Evolutionary conservation across 1,284 basidiomycete species (phyloP).

Genomic region (Cystobasidium pallidum): DNA sequence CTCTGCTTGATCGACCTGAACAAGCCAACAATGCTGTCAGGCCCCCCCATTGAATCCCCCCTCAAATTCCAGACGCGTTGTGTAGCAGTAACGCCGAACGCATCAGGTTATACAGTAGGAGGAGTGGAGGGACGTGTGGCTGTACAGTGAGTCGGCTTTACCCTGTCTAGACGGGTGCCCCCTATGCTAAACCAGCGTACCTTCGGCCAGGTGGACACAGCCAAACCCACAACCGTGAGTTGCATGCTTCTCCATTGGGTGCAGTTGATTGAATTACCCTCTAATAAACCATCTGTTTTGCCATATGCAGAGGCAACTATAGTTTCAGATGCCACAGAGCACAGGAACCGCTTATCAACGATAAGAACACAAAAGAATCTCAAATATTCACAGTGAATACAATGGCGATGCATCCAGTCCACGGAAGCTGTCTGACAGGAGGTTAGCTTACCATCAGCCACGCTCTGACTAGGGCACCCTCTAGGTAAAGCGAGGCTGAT

Average conservation of each 20-base stretch:
- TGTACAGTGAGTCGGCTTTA: slow-evolving; percentile 72
- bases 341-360: slow-evolving; percentile 42
- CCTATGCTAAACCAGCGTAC: not conserved
- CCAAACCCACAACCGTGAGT: not conserved
- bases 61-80: slow-evolving; percentile 94
- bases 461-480: not conserved
- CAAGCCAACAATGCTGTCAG: slow-evolving; percentile 68
- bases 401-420: slow-evolving; percentile 85
- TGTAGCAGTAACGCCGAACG: slow-evolving; percentile 78
- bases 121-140: slow-evolving; percentile 94
- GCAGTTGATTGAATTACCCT: too few relatives aligned
- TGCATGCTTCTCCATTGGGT: too few relatives aligned
- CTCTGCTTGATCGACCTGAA: slow-evolving; percentile 85
- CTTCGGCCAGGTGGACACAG: not conserved
- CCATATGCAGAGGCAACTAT: slow-evolving; percentile 67
- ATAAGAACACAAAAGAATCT: slow-evolving; percentile 56
- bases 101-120: slow-evolving; percentile 84
- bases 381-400: slow-evolving; percentile 90
- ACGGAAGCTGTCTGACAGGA: slow-evolving; percentile 69
- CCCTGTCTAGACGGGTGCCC: not conserved
- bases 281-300: slow-evolving; percentile 48
- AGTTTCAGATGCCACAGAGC: slow-evolving; percentile 78
- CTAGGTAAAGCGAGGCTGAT: not conserved
- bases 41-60: slow-evolving; percentile 68
- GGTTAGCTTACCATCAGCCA: not conserved